Conservation (phyloP, 108 stramenopile species). For the Nitzschia putrida region DNA sequence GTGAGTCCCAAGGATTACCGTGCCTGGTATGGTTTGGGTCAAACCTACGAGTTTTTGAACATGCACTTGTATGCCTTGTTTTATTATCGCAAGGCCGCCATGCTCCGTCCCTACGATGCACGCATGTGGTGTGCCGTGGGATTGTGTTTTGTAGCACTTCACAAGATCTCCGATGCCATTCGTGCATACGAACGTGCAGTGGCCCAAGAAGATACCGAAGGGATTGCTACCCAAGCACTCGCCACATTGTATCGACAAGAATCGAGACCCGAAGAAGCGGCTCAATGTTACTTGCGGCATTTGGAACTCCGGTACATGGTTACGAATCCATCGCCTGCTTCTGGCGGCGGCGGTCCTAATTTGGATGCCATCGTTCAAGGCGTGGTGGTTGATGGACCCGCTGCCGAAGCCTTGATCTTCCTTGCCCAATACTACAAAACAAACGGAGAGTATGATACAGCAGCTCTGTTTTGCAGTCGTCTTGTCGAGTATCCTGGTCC, state of each 20-base stretch:
- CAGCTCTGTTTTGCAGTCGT: slow-evolving; percentile 77
- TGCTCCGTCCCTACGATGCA: slow-evolving; percentile 93
- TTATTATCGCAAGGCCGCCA: slow-evolving; percentile 94
- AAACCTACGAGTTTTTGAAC: slow-evolving; percentile 96
- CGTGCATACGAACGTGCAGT: slow-evolving; percentile 90
- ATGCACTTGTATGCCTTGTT: slow-evolving; percentile 93
- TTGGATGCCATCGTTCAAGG: slow-evolving; percentile 61
- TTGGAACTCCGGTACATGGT: slow-evolving; percentile 76
- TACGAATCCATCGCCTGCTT: slow-evolving; percentile 36
- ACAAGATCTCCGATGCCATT: slow-evolving; percentile 81
- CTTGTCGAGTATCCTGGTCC: slow-evolving; percentile 93
- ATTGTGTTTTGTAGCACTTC: slow-evolving; percentile 74
- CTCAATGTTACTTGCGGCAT: slow-evolving; percentile 88
- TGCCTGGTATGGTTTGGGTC: slow-evolving; percentile 99
- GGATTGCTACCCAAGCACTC: slow-evolving; percentile 89
- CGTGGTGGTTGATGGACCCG: slow-evolving; percentile 82
- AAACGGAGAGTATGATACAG: slow-evolving; percentile 73
- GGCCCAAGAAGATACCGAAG: slow-evolving; percentile 87
- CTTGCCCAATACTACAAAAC: slow-evolving; percentile 84
- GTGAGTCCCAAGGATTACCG: slow-evolving; percentile 92
- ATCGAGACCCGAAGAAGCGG: slow-evolving; percentile 84
- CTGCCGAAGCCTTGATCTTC: slow-evolving; percentile 88
- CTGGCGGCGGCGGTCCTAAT: slow-evolving; percentile 21
- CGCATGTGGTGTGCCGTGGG: slow-evolving; percentile 99
- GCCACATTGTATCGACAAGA: slow-evolving; percentile 83